Evolutionary conservation across 345 rosid genomes (phyloP), one percentile per base, ranked within the genome.

Genomic region (Ceriops decandra): DNA sequence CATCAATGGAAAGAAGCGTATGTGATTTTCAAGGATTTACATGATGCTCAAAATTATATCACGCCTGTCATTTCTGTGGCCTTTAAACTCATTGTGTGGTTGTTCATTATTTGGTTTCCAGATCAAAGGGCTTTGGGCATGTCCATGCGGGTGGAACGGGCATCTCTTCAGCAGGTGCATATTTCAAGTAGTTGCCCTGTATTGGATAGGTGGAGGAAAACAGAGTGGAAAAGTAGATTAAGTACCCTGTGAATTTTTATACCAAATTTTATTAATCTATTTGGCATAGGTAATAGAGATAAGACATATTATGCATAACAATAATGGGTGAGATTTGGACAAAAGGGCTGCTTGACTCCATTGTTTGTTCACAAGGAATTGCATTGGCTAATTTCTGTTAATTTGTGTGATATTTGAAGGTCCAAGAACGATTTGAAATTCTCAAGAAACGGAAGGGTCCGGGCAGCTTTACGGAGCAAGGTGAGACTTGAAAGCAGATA

Each of bases 101-200:
- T 42, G 53, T 30, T 33, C 67, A 57, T 66, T 33, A 70, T 54
- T 32, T 74, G 6, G 64, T 70, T 68, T 74, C 53, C 71, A 95
- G 99, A 93, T 86, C 98, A 93, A 82, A 85, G 98, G 82, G 98
- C 98, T 47, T 69, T 89, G 85, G 98, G 98, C 61, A 91, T 93
- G 98, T 91, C 97, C 72, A 93, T 93, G 98, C 86, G 97, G 60
- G 92, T 88, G 36, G 98, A 93, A 79, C 83, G 97, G 26, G 95
- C 98, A 60, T 86, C 93, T 60, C 95, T 95, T 75, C 64, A 85
- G 70, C 98, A 93, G 84, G 98, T 93, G 70, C 16, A 22, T 57
- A 13, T 22, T 73, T 20, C 20, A 68, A 65, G 57, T 65, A 59
- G 51, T 68, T 68, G 20, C 26, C 66, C 5, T 22, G 22, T 28